These are phyloP conservation scores for Caryopteris hybrid DNA, from an alignment of 305 asterid species.

Conservation along the genomic window DNA sequence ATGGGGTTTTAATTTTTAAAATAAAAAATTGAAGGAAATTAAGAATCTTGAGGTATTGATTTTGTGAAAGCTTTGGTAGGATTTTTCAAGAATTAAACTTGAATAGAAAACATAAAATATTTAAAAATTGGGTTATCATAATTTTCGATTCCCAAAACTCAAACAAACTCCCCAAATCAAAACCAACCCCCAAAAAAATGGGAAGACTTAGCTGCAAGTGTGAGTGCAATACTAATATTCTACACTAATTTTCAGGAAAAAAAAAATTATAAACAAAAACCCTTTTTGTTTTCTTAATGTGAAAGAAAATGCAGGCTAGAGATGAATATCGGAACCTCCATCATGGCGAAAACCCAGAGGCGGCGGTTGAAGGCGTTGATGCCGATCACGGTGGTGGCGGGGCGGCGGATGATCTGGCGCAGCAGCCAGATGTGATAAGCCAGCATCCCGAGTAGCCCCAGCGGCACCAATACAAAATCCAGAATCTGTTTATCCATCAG, in stretches of 20 bases:
- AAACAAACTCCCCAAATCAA: background rate
- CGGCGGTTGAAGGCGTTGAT: constrained; percentile 86
- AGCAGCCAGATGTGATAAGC: constrained; percentile 78
- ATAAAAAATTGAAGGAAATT: too few species aligned
- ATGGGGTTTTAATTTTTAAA: too few species aligned
- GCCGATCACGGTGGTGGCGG: constrained; percentile 72
- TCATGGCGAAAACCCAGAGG: constrained; percentile 84
- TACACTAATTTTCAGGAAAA: background rate
- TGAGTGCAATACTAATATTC: background rate
- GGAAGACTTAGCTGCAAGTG: background rate
- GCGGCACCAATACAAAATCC: constrained; percentile 66
- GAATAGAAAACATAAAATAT: too few species aligned
- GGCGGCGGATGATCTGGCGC: constrained; percentile 51
- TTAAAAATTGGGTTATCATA: background rate
- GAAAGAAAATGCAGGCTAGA: too few species aligned
- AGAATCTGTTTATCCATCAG: constrained; percentile 58
- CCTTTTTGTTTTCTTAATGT: background rate
- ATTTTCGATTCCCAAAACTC: background rate
- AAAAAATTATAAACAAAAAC: background rate
- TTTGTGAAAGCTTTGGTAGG: too few species aligned
- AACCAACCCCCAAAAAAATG: background rate
- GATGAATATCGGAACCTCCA: constrained; percentile 53
- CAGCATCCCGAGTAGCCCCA: constrained; percentile 53
- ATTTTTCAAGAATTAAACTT: too few species aligned
- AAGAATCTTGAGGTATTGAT: too few species aligned